Evolutionary conservation across 768 basidiomycete species (phyloP), one percentile per base, ranked within the genome.

Genomic region (Mrakia hoshinonis): DNA sequence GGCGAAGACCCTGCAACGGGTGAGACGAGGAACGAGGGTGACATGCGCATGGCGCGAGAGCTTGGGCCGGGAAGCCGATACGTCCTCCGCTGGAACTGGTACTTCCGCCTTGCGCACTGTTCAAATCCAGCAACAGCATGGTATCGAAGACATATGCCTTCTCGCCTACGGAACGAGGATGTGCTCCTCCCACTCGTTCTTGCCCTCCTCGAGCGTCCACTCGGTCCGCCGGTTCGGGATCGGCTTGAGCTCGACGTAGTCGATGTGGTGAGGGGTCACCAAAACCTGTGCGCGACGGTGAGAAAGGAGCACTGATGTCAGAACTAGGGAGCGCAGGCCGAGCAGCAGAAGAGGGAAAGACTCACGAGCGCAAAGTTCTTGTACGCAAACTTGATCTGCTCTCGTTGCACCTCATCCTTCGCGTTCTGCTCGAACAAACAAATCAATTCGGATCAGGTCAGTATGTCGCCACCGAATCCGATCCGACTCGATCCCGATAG

Each of bases 301-400:
- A 11, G 20, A 18, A 64, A 46, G 39, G 1, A 13, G 43, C 24
- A 29, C 4, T 46, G 61, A 46, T 12, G 39, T 18, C 36, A 29
- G 29, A 46, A 64, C n/a, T n/a, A 46, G 39, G 15, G 10, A 26
- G 39, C 13, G 2, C 10, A 6, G 29, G 43, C 13, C 9, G 13
- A 18, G 18, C n/a, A 22, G 38, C 38, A 20, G 10, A 47, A 22
- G 12, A 18, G 43, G 38, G 62, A 48, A 34, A 36, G 47, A 68
- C 67, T 31, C 12, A 70, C 69, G 15, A 72, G 70, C 5, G 70
- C 63, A 39, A 72, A 72, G 63, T 72, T 72, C n/a, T 51, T 43
- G 39, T 39, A 49, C 11, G 70, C 70, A n/a, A 67, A 60, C 39
- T 31, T 22, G 70, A 72, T 62, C 22, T 65, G 51, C 7, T 38